Percentiles rank a stretch among this genome's conserved stretches.
Evolutionary conservation across 345 rosid species (phyloP).

Genomic region (Eucalyptus pauciflora): DNA sequence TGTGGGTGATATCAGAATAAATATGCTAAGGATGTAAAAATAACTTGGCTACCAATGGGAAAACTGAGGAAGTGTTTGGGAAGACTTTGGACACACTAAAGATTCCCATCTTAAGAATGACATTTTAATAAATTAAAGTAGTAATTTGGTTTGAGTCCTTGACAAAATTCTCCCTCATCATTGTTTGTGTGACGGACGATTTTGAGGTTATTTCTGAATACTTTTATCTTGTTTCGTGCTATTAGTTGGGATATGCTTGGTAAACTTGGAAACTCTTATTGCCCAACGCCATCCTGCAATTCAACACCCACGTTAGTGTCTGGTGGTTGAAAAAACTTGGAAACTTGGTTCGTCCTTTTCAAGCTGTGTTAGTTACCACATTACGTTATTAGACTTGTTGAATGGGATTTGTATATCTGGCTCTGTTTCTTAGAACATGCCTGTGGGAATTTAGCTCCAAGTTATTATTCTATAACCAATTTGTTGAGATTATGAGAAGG

Average conservation of each 20-base stretch:
- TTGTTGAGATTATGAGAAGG: background rate
- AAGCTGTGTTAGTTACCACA: background rate
- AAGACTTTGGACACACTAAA: background rate
- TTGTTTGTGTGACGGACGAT: background rate
- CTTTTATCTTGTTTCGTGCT: background rate
- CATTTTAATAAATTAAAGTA: background rate
- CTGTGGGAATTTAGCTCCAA: background rate
- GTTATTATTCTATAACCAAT: background rate
- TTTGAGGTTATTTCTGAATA: background rate
- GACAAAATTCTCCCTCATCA: background rate
- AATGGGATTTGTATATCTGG: background rate
- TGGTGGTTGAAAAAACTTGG: background rate
- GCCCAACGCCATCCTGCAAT: background rate
- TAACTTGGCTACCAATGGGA: background rate
- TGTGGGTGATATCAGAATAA: background rate
- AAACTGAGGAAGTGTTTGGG: background rate
- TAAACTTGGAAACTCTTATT: background rate
- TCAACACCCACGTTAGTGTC: background rate
- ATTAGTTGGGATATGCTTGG: background rate
- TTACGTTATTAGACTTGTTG: background rate
- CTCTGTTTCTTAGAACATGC: background rate
- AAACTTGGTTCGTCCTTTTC: background rate
- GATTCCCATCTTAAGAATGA: background rate
- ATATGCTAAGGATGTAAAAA: background rate
- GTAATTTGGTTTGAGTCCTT: background rate